Conservation (phyloP, 1,139 yeast species). For the Pichia sp. region DNA sequence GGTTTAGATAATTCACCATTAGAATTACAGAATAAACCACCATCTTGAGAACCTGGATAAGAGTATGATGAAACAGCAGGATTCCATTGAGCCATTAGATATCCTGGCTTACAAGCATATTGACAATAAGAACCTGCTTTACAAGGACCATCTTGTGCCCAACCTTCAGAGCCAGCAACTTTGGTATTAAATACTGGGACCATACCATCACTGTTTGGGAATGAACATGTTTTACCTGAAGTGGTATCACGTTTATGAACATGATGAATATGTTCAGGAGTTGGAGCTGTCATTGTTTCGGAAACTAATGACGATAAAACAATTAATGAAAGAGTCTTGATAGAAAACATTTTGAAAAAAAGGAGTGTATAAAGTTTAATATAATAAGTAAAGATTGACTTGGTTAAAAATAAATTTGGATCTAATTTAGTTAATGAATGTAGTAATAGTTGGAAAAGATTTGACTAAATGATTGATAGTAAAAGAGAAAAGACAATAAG, state of each 20-base stretch:
- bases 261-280: constrained; percentile 25
- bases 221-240: constrained; percentile 46
- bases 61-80: constrained; percentile 50
- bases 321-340: constrained; percentile 14
- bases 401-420: not conserved
- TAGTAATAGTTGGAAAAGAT: not conserved
- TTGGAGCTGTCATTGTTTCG: constrained; percentile 16
- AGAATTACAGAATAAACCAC: constrained; percentile 71
- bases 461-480: not conserved
- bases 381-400: constrained; percentile 24
- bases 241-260: constrained; percentile 29
- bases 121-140: constrained; percentile 75
- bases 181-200: constrained; percentile 52
- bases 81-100: constrained; percentile 77
- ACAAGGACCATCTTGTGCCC: constrained; percentile 83
- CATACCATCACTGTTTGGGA: constrained; percentile 61
- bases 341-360: constrained; percentile 18
- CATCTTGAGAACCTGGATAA: constrained; percentile 69
- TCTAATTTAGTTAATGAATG: not conserved
- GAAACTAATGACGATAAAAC: constrained; percentile 12
- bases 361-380: constrained; percentile 1
- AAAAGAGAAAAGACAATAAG: not conserved
- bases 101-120: constrained; percentile 83
- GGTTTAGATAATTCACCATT: constrained; percentile 67
- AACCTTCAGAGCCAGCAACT: constrained; percentile 59